These are phyloP conservation scores for Giardia duodenalis DNA, from an alignment of 208 protist genomes.

Conservation along the genomic window DNA sequence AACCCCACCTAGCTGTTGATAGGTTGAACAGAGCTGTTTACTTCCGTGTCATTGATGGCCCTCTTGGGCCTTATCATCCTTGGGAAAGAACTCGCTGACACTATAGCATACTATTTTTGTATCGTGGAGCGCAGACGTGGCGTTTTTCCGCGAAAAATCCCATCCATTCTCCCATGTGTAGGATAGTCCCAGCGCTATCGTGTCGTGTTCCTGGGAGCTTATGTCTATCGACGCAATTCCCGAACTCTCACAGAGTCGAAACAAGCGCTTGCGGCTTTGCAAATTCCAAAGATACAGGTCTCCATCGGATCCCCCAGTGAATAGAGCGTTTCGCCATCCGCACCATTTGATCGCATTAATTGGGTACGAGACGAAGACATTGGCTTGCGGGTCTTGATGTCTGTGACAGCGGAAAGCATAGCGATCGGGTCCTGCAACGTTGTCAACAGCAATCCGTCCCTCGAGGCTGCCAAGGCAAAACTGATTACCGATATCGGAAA, in stretches of 20 bases:
- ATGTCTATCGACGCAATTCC: neutral
- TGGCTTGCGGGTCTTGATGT: neutral
- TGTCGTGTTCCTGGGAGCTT: neutral
- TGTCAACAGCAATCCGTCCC: neutral
- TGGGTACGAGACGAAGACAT: neutral
- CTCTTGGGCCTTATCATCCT: too few relatives aligned
- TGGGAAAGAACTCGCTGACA: slow-evolving; percentile 6
- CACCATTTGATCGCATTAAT: neutral
- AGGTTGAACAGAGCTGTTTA: too few relatives aligned
- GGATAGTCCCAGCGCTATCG: neutral
- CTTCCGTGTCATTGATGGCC: too few relatives aligned
- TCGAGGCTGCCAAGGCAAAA: slow-evolving; percentile 2
- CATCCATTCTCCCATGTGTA: neutral
- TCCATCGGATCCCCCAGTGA: neutral
- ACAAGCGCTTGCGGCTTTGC: neutral
- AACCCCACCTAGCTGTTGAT: too few relatives aligned
- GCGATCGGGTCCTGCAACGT: neutral
- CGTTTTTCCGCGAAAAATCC: too few relatives aligned
- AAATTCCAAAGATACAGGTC: neutral
- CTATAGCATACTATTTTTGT: neutral
- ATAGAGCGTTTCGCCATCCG: neutral
- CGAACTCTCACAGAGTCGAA: neutral
- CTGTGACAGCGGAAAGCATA: neutral
- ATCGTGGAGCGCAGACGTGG: neutral
- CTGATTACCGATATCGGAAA: neutral